phyloP scores from a whole-genome alignment of 2,329 filamentous ascomycete species.

The Botrytis deweyae region DNA sequence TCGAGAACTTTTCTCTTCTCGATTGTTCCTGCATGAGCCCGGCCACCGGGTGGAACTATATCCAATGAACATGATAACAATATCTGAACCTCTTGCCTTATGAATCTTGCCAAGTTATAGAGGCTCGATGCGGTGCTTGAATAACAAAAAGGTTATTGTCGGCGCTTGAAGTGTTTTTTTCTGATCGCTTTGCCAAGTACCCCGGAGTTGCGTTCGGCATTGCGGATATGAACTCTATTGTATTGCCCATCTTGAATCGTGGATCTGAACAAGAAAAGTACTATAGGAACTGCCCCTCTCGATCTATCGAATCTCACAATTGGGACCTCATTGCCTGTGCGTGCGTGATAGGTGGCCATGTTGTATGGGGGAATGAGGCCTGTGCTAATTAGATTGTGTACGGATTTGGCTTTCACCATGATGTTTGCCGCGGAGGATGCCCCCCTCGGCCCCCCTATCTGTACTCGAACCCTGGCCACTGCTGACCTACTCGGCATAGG shows the following conservation, averaged over 20 bases:
- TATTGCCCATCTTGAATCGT: background rate
- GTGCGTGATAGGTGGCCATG: background rate
- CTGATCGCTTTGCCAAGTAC: background rate
- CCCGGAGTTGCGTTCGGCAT: background rate
- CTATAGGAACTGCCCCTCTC: background rate
- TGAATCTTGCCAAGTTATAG: background rate
- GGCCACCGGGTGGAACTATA: background rate
- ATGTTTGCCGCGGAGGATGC: background rate
- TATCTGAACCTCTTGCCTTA: background rate
- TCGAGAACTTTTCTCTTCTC: conserved; percentile 8
- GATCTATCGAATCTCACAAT: conserved; percentile 14
- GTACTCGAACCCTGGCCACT: background rate
- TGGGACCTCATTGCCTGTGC: conserved; percentile 4
- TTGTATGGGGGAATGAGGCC: conserved; percentile 8
- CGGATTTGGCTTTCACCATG: background rate
- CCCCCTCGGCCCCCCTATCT: background rate
- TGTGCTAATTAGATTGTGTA: conserved; percentile 1
- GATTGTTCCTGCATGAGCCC: conserved; percentile 14
- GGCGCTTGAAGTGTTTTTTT: background rate
- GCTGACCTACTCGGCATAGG: background rate
- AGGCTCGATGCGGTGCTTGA: background rate
- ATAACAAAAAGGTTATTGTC: background rate
- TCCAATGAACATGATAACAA: background rate
- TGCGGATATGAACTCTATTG: background rate
- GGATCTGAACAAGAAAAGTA: background rate